Percentiles rank a stretch among this genome's conserved stretches.
These are phyloP conservation scores for Xylaria flabelliformis DNA, from an alignment of 495 filamentous ascomycete species.

Conservation along the genomic window DNA sequence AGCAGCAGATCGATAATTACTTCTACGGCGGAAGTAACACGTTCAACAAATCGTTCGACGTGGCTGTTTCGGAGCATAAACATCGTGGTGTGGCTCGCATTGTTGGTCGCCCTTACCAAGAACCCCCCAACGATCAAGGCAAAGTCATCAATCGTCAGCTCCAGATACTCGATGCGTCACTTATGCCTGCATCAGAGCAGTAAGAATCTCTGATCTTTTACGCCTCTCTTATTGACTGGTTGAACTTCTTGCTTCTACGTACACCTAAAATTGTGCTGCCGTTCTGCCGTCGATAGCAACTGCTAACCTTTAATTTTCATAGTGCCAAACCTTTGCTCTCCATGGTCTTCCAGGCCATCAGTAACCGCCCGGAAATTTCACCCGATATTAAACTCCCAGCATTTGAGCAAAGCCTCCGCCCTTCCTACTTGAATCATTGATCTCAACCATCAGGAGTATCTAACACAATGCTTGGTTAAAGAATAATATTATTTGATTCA, in stretches of 20 bases:
- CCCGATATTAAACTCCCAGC: conserved; percentile 11
- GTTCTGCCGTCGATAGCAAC: neutral
- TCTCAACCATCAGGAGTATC: conserved; percentile 15
- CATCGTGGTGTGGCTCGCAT: conserved; percentile 37
- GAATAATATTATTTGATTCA: conserved; percentile 20
- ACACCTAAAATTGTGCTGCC: neutral
- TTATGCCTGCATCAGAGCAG: conserved; percentile 40
- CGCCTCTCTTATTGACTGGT: neutral
- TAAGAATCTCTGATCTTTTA: neutral
- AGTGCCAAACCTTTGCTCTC: conserved; percentile 45
- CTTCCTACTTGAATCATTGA: conserved; percentile 20
- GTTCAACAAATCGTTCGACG: conserved; percentile 34
- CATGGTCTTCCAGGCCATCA: conserved; percentile 45
- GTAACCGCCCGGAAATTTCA: conserved; percentile 21
- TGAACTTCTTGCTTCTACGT: neutral
- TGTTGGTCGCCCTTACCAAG: conserved; percentile 39
- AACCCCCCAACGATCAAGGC: conserved; percentile 28
- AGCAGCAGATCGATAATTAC: conserved; percentile 31
- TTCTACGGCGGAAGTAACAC: conserved; percentile 45
- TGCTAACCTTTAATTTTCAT: neutral
- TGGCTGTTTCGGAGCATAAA: conserved; percentile 37
- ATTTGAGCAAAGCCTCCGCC: conserved; percentile 21
- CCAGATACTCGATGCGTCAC: conserved; percentile 41
- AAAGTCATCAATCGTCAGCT: conserved; percentile 29
- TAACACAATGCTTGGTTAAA: conserved; percentile 21